phyloP scores from a whole-genome alignment of 768 basidiomycete species.

The Leccinum fibrillosum region DNA sequence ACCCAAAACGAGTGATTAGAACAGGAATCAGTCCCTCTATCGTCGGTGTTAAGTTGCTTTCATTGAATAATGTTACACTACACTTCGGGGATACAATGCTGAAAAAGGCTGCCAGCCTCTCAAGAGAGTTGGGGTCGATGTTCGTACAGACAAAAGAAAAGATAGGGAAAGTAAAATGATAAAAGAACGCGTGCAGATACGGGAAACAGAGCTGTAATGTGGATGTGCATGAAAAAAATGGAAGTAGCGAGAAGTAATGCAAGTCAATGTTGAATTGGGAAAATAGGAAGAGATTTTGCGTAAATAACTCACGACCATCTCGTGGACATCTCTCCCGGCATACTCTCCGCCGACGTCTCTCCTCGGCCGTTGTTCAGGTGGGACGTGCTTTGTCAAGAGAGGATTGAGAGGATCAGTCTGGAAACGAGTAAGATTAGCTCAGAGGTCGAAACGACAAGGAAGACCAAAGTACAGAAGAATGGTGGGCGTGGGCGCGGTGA shows the following conservation, averaged over 20 bases:
- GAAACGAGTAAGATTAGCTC: conserved; percentile 2
- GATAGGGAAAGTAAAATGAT: conserved; percentile 15
- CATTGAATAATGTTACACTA: conserved; percentile 20
- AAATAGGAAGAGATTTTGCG: conserved; percentile 12
- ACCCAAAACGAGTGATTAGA: conserved; percentile 14
- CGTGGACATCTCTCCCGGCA: conserved; percentile 68
- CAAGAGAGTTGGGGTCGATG: conserved; percentile 7
- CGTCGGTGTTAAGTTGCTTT: neutral
- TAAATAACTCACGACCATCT: conserved; percentile 65
- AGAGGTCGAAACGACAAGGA: neutral
- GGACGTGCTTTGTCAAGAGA: conserved; percentile 81
- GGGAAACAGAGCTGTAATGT: conserved; percentile 20
- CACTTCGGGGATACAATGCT: conserved; percentile 20
- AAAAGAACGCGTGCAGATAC: conserved; percentile 20
- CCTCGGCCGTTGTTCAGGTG: conserved; percentile 68
- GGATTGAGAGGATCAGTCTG: conserved; percentile 84
- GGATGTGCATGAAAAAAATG: conserved; percentile 8
- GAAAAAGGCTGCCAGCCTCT: conserved; percentile 14
- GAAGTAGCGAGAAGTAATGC: conserved; percentile 3
- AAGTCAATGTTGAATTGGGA: conserved; percentile 5
- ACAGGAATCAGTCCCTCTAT: neutral
- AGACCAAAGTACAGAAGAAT: conserved; percentile 2
- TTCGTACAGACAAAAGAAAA: conserved; percentile 23
- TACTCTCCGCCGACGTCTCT: conserved; percentile 77
- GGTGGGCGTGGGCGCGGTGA: neutral